Evolutionary conservation across 257 asterid genomes (phyloP), one percentile per base, ranked within the genome.

Genomic region (Solanum microdontum): DNA sequence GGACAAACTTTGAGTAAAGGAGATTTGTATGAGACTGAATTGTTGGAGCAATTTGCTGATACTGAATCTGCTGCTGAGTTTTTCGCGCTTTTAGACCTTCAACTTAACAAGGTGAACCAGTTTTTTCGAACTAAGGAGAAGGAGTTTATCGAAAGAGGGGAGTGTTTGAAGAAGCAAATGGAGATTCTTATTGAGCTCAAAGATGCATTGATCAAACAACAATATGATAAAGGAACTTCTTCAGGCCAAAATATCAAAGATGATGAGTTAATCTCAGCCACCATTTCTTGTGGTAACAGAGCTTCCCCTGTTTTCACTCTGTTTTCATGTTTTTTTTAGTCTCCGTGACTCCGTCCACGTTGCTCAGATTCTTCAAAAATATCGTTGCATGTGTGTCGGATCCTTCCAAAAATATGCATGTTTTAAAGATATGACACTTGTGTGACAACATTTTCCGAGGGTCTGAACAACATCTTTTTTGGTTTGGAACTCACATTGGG

Each of bases 31-130:
- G 96, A 94, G 90, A 96, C 99, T 0, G 98, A 96, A 84, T 58
- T 96, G 90, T 80, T 95, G 30, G 98, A 95, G 86, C 94, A 94
- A 64, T 93, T 94, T 86, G 93, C 93, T 23, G 98, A 94, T 40
- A 91, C 88, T 60, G 97, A 95, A 72, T 92, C 96, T 2, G 95
- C 98, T 2, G 87, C 55, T 23, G 98, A 95, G 86, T 96, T 96
- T 82, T 96, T 96, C 75, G 88, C 93, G 5, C 92, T 93, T 23
- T 90, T 96, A 82, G 99, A 96, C 88, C 89, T 84, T 36, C 99
- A 96, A 89, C 98, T 96, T 11, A 96, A 95, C 90, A 96, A 96
- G 90, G 99, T 96, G 91, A 96, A 95, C 89, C 94, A 93, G 55
- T 96, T 96, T 86, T 96, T 90, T 37, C 90, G 90, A 68, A 89